phyloP scores from a whole-genome alignment of 73 alveolate genomes.

The Urostyla sp. region DNA sequence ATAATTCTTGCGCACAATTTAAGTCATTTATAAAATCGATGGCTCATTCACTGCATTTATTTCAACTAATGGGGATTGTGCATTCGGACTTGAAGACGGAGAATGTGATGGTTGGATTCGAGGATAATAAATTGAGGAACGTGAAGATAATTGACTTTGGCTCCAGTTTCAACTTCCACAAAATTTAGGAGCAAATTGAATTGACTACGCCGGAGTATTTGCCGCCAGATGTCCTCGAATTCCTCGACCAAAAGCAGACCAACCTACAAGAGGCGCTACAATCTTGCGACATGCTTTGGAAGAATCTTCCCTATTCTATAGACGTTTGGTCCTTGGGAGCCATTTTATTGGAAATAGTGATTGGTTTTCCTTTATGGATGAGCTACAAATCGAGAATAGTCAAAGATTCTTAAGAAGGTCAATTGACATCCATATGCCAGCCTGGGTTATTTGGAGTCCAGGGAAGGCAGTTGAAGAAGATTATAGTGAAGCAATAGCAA shows the following conservation, averaged over 20 bases:
- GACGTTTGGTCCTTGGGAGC: constrained; percentile 94
- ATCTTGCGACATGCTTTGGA: constrained; percentile 46
- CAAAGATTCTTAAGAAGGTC: constrained; percentile 63
- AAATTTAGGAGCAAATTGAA: constrained; percentile 62
- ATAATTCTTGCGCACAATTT: constrained; percentile 28
- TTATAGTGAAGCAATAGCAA: constrained; percentile 36
- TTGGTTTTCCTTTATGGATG: constrained; percentile 92
- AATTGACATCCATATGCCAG: constrained; percentile 10
- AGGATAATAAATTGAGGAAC: constrained; percentile 8
- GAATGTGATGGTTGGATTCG: constrained; percentile 69
- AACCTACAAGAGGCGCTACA: constrained; percentile 19
- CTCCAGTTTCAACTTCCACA: constrained; percentile 65
- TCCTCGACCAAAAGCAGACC: constrained; percentile 38
- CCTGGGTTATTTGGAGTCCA: constrained; percentile 69
- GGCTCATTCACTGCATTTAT: constrained; percentile 57
- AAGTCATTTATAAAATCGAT: constrained; percentile 57
- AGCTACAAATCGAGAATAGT: constrained; percentile 82
- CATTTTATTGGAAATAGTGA: constrained; percentile 80
- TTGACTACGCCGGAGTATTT: constrained; percentile 94
- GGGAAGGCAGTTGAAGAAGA: constrained; percentile 61
- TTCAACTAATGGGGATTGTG: constrained; percentile 58
- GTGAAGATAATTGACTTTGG: constrained; percentile 85
- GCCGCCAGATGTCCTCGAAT: constrained; percentile 91
- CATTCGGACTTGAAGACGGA: constrained; percentile 84
- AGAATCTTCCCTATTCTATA: constrained; percentile 73